These are phyloP conservation scores for Kwoniella sp. DNA, from an alignment of 768 basidiomycete species.

Conservation along the genomic window DNA sequence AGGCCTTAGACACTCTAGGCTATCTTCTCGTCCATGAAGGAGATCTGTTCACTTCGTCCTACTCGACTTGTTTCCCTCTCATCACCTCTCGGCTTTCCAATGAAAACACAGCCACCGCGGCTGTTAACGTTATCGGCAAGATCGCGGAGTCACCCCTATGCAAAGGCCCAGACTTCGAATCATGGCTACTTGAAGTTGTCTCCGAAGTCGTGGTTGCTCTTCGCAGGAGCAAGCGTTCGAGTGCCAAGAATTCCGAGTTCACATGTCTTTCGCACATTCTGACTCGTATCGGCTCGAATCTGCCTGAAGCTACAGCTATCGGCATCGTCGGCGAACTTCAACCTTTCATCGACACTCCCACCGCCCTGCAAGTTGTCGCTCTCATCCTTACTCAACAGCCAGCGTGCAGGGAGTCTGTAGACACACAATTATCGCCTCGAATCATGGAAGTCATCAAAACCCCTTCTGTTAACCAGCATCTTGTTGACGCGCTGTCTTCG, in stretches of 20 bases:
- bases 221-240: slow-evolving; percentile 74
- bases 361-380: slow-evolving; percentile 55
- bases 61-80: slow-evolving; percentile 44
- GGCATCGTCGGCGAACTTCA: slow-evolving; percentile 73
- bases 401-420: slow-evolving; percentile 33
- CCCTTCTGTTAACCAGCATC: slow-evolving; percentile 71
- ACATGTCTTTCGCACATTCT: slow-evolving; percentile 65
- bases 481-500: slow-evolving; percentile 75
- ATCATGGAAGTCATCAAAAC: slow-evolving; percentile 68
- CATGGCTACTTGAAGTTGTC: slow-evolving; percentile 78
- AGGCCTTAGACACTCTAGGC: slow-evolving; percentile 79
- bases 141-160: slow-evolving; percentile 63
- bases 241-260: slow-evolving; percentile 79
- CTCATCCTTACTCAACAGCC: slow-evolving; percentile 61
- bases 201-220: slow-evolving; percentile 75
- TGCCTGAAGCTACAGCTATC: slow-evolving; percentile 65
- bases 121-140: slow-evolving; percentile 75
- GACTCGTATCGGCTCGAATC: slow-evolving; percentile 33
- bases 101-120: slow-evolving; percentile 56
- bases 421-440: slow-evolving; percentile 48
- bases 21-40: slow-evolving; percentile 86
- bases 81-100: slow-evolving; percentile 51
- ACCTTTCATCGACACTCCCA: slow-evolving; percentile 70
- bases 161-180: slow-evolving; percentile 48
- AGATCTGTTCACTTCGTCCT: slow-evolving; percentile 63